Evolutionary conservation across 2,329 filamentous ascomycete genomes (phyloP).

Genomic region (Polytolypa hystricis): DNA sequence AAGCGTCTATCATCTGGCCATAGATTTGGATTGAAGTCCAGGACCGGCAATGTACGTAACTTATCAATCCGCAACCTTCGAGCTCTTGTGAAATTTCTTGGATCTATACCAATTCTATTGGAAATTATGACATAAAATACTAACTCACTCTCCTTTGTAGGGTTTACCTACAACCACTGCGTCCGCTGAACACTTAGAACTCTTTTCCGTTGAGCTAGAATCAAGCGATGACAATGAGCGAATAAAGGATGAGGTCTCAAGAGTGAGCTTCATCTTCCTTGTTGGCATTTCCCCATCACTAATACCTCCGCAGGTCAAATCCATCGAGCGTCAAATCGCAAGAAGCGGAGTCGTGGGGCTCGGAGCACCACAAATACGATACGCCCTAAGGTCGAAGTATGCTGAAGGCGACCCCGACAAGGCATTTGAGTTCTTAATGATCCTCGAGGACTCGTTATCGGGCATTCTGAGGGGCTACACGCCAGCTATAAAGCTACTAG

Average conservation of each 20-base stretch:
- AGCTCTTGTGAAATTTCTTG: no score
- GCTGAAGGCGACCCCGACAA: conserved; percentile 60
- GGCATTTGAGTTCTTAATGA: conserved; percentile 62
- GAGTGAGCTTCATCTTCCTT: conserved; percentile 1
- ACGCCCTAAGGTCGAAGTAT: conserved; percentile 51
- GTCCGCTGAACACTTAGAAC: not conserved
- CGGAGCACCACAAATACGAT: conserved; percentile 51
- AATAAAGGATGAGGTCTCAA: conserved; percentile 1
- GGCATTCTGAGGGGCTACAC: conserved; percentile 68
- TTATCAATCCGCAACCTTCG: no score
- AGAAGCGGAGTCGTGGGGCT: conserved; percentile 41
- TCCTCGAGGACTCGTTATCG: conserved; percentile 71
- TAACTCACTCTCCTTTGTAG: not conserved
- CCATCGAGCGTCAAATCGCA: not conserved
- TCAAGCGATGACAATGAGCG: no score
- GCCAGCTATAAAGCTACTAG: conserved; percentile 59
- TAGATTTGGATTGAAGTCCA: no score
- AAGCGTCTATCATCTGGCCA: no score
- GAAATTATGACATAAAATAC: no score
- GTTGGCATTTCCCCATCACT: no score
- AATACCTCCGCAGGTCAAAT: no score
- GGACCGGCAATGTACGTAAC: no score
- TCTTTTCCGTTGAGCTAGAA: conserved; percentile 3
- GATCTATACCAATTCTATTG: no score
- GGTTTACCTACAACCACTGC: not conserved